Evolutionary conservation across 2,329 filamentous ascomycete species (phyloP).

Genomic region (Xylaria sp.): DNA sequence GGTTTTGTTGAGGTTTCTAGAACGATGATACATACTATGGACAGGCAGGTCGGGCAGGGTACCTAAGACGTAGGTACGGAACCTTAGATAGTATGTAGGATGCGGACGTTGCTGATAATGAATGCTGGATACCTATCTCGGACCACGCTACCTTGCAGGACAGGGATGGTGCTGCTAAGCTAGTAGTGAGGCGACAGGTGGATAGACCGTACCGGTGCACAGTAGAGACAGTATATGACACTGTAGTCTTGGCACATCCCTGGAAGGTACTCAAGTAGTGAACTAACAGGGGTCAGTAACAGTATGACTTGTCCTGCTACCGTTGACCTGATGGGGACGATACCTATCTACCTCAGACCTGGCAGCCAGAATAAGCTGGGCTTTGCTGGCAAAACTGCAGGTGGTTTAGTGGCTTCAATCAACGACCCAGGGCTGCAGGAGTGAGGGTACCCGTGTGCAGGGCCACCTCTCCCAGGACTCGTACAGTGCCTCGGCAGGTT

Average conservation of each 20-base stretch:
- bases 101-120: conserved; percentile 29
- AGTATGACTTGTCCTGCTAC: conserved; percentile 28
- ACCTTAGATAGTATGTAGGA: conserved; percentile 9
- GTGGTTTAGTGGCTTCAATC: background rate
- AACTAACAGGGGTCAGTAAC: conserved; percentile 17
- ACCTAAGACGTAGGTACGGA: background rate
- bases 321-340: conserved; percentile 14
- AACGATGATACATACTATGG: conserved; percentile 25
- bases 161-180: background rate
- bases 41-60: conserved; percentile 1
- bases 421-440: conserved; percentile 15
- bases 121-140: conserved; percentile 33
- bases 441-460: conserved; percentile 4
- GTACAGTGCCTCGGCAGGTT: conserved; percentile 5
- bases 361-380: conserved; percentile 21
- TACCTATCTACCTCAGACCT: background rate
- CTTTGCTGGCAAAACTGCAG: conserved; percentile 28
- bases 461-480: conserved; percentile 2
- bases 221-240: background rate
- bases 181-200: conserved; percentile 1
- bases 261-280: background rate
- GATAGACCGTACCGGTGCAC: background rate
- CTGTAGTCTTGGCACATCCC: background rate
- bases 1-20: conserved; percentile 7
- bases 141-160: conserved; percentile 11